Conservation (phyloP, 345 rosid species). For the Moricandia arvensis region DNA sequence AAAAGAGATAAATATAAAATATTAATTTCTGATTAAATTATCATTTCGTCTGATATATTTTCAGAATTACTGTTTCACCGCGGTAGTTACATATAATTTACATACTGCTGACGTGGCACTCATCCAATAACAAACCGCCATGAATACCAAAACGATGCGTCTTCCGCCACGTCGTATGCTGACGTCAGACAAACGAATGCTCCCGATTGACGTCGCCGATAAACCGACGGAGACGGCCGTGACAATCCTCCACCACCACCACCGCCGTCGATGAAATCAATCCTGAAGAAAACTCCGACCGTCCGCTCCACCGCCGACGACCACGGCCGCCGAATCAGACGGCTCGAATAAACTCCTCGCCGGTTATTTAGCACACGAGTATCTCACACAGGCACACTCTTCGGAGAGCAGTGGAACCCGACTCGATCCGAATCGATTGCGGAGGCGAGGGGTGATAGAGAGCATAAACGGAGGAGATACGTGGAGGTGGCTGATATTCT, state of each 20-base stretch:
- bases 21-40: not conserved
- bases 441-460: constrained; percentile 21
- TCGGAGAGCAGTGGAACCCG: constrained; percentile 62
- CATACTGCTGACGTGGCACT: constrained; percentile 64
- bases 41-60: not conserved
- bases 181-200: constrained; percentile 61
- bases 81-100: constrained; percentile 9
- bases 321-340: constrained; percentile 22
- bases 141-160: constrained; percentile 84
- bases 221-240: constrained; percentile 13
- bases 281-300: constrained; percentile 34
- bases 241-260: constrained; percentile 22
- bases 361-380: constrained; percentile 83
- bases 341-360: constrained; percentile 62
- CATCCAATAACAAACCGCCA: constrained; percentile 32
- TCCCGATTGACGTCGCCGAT: constrained; percentile 28
- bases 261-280: constrained; percentile 33
- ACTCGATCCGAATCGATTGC: constrained; percentile 17
- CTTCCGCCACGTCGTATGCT: constrained; percentile 71
- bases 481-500: constrained; percentile 64
- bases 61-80: constrained; percentile 17
- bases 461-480: constrained; percentile 48
- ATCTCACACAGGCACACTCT: constrained; percentile 69
- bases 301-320: not conserved
- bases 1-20: not conserved